These are phyloP conservation scores for Moricandia moricandioides DNA, from an alignment of 345 rosid genomes.

Conservation along the genomic window DNA sequence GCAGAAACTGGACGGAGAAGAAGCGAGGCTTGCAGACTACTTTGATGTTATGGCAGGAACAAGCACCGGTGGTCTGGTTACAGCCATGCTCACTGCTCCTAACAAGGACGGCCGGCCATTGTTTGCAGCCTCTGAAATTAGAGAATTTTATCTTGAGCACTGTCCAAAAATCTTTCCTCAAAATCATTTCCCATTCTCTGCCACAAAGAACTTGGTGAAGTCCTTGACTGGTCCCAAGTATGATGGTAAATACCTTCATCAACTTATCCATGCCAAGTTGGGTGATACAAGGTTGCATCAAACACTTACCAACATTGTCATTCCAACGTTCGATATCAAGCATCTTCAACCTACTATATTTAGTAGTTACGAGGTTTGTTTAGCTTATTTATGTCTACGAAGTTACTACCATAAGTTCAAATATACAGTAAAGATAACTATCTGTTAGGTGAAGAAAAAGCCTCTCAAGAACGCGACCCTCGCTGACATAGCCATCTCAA, in stretches of 20 bases:
- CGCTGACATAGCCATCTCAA: constrained; percentile 32
- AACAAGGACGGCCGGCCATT: constrained; percentile 56
- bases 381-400: not conserved
- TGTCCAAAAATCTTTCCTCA: constrained; percentile 65
- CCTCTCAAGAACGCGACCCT: constrained; percentile 33
- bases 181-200: constrained; percentile 30
- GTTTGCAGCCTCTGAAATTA: constrained; percentile 64
- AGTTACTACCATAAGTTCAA: not conserved
- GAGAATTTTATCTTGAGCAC: constrained; percentile 47
- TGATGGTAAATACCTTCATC: constrained; percentile 53
- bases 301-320: constrained; percentile 68
- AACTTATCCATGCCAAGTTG: constrained; percentile 42
- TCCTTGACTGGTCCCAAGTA: constrained; percentile 60
- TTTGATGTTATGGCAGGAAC: constrained; percentile 70
- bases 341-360: constrained; percentile 66
- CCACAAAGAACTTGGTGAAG: constrained; percentile 38
- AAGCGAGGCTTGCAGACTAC: constrained; percentile 68
- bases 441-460: constrained; percentile 38
- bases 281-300: constrained; percentile 49
- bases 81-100: constrained; percentile 65
- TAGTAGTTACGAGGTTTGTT: constrained; percentile 53
- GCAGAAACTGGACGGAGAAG: constrained; percentile 67
- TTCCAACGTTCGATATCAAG: constrained; percentile 74
- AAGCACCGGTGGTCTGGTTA: constrained; percentile 70
- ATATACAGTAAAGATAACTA: constrained; percentile 22